Evolutionary conservation across 441 rosid species (phyloP).

Genomic region (Arabidopsis hybrid): DNA sequence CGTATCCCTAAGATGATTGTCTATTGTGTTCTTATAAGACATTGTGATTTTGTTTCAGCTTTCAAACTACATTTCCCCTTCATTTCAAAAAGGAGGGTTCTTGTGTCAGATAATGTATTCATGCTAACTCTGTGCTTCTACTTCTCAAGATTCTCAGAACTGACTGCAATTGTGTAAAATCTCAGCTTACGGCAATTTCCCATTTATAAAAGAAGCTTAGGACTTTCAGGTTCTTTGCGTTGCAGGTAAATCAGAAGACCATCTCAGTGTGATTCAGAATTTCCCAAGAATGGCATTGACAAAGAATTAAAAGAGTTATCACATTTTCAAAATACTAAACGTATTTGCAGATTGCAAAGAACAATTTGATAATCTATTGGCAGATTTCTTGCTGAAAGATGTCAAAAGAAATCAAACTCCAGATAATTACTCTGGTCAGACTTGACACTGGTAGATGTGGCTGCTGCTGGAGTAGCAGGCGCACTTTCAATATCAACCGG

Average conservation of each 20-base stretch:
- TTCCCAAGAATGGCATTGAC: constrained; percentile 25
- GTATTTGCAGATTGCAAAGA: constrained; percentile 26
- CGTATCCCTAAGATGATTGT: constrained; percentile 28
- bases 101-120: constrained; percentile 24
- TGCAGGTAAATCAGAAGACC: not conserved
- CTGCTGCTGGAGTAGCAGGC: constrained; percentile 51
- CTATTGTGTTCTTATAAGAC: constrained; percentile 29
- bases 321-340: constrained; percentile 26
- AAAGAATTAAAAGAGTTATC: constrained; percentile 22
- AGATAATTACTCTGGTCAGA: constrained; percentile 67
- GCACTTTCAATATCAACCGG: constrained; percentile 55
- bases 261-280: constrained; percentile 7
- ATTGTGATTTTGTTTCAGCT: constrained; percentile 22
- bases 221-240: constrained; percentile 1
- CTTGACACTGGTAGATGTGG: constrained; percentile 56
- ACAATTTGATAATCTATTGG: constrained; percentile 32
- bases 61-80: constrained; percentile 28
- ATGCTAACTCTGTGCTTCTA: constrained; percentile 1
- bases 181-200: not conserved
- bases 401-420: constrained; percentile 87
- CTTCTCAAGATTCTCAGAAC: not conserved
- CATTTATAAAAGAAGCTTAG: not conserved
- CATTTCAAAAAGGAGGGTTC: constrained; percentile 23
- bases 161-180: not conserved
- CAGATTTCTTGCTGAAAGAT: constrained; percentile 23